These are phyloP conservation scores for Colletotrichum sp. DNA, from an alignment of 2,329 filamentous ascomycete species.

Conservation along the genomic window DNA sequence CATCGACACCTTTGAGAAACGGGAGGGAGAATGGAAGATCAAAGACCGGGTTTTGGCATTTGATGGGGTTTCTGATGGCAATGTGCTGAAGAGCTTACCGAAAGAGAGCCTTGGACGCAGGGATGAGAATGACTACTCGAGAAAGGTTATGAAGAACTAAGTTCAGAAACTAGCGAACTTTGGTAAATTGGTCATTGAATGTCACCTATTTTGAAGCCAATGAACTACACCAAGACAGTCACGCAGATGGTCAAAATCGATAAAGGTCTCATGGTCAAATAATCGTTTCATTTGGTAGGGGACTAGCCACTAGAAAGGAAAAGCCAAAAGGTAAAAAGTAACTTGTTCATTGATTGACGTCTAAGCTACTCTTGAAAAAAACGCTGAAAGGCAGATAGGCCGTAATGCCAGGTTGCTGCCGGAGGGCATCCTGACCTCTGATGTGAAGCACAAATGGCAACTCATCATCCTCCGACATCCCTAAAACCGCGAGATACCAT, in stretches of 20 bases:
- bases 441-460: not conserved
- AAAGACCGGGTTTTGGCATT: not conserved
- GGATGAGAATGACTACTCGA: not conserved
- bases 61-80: not conserved
- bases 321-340: not conserved
- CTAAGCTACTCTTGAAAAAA: not conserved
- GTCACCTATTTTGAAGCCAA: accelerated
- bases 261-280: not conserved
- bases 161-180: not conserved
- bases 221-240: not conserved
- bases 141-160: not conserved
- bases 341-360: not conserved
- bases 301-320: not conserved
- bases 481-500: not conserved
- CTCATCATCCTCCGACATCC: not conserved
- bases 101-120: not conserved
- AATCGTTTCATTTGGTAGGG: not conserved
- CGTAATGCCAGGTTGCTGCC: not conserved
- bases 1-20: not conserved
- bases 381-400: not conserved
- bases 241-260: not conserved
- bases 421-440: not conserved
- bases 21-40: not conserved
- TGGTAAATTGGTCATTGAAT: not conserved
- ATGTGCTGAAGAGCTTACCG: not conserved